Evolutionary conservation across 1,139 yeast genomes (phyloP).

Genomic region (Geotrichum restrictum): DNA sequence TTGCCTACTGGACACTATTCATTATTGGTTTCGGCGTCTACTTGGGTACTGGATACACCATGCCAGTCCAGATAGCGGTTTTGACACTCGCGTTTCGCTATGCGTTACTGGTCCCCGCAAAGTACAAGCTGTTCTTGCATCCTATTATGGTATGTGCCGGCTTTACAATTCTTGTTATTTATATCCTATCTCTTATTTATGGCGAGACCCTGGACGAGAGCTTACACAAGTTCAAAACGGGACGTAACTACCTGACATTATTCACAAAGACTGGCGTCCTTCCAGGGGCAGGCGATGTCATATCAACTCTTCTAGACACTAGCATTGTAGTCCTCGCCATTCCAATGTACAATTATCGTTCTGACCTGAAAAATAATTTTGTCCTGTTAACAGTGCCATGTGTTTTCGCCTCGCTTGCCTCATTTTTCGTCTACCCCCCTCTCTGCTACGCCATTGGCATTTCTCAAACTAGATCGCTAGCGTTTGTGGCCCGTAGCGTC

Average conservation of each 20-base stretch:
- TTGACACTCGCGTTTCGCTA: constrained; percentile 54
- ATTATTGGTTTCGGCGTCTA: constrained; percentile 47
- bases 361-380: constrained; percentile 58
- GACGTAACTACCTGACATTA: constrained; percentile 58
- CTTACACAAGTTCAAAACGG: constrained; percentile 60
- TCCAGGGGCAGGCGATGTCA: constrained; percentile 82
- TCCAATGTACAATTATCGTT: constrained; percentile 73
- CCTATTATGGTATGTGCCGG: constrained; percentile 69
- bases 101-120: constrained; percentile 51
- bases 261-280: constrained; percentile 47
- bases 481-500: constrained; percentile 77
- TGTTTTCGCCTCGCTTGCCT: constrained; percentile 51
- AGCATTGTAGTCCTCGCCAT: constrained; percentile 71
- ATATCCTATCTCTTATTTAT: constrained; percentile 48
- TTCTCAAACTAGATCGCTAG: constrained; percentile 56
- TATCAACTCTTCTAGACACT: constrained; percentile 67
- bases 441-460: constrained; percentile 63
- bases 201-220: constrained; percentile 37
- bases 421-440: constrained; percentile 67
- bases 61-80: constrained; percentile 61
- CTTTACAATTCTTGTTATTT: constrained; percentile 56
- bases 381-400: constrained; percentile 59
- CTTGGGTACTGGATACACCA: constrained; percentile 47
- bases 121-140: constrained; percentile 53
- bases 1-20: constrained; percentile 47